A percentile compares a stretch with the other conserved stretches of the same genome.
phyloP scores from a whole-genome alignment of 2,329 filamentous ascomycete species.

The Nakataea oryzae region DNA sequence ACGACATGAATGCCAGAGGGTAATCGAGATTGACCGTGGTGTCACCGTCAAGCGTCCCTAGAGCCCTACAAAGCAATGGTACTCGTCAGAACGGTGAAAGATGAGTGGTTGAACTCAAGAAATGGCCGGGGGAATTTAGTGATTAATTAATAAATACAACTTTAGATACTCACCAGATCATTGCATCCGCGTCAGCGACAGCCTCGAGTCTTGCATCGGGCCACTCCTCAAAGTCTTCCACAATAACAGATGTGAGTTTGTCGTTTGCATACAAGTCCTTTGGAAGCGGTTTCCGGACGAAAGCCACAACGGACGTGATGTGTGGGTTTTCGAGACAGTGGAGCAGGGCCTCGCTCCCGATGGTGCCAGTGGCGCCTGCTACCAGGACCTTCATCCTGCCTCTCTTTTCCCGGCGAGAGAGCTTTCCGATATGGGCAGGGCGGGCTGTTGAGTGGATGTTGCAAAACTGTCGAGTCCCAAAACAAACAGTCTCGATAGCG shows the following conservation, averaged over 20 bases:
- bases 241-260: not conserved
- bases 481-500: not conserved
- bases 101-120: not conserved
- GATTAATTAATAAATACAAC: too few species aligned
- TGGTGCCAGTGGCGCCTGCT: conserved; percentile 15
- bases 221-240: conserved; percentile 1
- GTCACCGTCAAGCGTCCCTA: not conserved
- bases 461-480: too few species aligned
- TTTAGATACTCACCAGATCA: not conserved
- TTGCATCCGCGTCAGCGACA: not conserved
- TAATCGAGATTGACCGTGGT: not conserved
- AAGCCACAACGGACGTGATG: not conserved
- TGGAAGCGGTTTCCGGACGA: not conserved
- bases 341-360: conserved; percentile 13
- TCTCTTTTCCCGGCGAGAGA: not conserved
- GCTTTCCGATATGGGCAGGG: too few species aligned
- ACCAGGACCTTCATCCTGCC: not conserved
- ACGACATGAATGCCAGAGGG: not conserved
- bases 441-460: too few species aligned
- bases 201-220: not conserved
- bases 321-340: not conserved
- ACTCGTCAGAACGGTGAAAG: too few species aligned
- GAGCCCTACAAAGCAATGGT: not conserved
- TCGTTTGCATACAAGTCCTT: not conserved
- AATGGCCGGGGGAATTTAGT: not conserved